Conservation (phyloP, 805 yeast genomes). For the Barnettozyma siamensis region DNA sequence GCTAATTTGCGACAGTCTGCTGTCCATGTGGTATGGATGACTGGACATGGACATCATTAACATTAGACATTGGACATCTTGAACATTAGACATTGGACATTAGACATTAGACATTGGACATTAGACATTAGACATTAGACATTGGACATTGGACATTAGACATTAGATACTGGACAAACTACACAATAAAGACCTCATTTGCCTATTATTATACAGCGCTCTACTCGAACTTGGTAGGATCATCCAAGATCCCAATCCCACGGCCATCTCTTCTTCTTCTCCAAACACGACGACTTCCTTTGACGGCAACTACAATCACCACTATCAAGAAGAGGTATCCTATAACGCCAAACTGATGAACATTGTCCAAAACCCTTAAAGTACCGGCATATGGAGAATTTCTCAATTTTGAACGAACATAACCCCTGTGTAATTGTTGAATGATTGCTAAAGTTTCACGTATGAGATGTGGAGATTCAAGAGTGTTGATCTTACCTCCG, state of each 20-base stretch:
- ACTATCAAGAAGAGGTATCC: slow-evolving; percentile 30
- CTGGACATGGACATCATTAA: no score
- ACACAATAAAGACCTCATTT: not conserved
- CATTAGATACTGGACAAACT: no score
- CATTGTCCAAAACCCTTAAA: slow-evolving; percentile 36
- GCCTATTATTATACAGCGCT: not conserved
- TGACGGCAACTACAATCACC: not conserved
- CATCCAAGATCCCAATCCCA: slow-evolving; percentile 6
- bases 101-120: no score
- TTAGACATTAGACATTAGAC: no score
- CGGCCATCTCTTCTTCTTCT: not conserved
- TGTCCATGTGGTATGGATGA: no score
- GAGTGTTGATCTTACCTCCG: slow-evolving; percentile 28
- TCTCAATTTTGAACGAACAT: slow-evolving; percentile 28
- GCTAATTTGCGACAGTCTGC: no score
- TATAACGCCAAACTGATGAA: slow-evolving; percentile 39
- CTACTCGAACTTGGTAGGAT: slow-evolving; percentile 6
- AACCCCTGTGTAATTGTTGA: slow-evolving; percentile 11
- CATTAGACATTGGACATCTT: no score
- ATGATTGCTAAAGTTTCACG: slow-evolving; percentile 9
- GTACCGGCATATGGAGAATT: slow-evolving; percentile 38
- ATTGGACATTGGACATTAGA: no score
- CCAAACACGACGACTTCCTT: not conserved
- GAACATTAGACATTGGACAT: no score
- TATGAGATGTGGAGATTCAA: slow-evolving; percentile 7